Evolutionary conservation across 441 rosid genomes (phyloP).

Genomic region (Breynia disticha): DNA sequence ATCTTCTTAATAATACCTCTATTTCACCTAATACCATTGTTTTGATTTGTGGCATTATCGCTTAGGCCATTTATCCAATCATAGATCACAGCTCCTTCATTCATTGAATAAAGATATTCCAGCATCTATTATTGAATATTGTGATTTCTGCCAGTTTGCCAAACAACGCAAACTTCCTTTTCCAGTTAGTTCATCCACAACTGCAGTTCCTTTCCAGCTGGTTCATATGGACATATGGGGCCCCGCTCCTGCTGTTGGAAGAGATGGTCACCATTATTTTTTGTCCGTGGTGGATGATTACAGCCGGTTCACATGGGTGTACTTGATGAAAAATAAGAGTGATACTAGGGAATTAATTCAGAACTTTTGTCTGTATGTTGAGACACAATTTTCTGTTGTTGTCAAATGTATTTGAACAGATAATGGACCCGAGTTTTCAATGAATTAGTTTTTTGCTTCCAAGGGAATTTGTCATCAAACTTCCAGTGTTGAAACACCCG

Average conservation of each 20-base stretch:
- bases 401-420: background rate
- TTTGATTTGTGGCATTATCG: too few relatives aligned
- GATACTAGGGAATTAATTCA: background rate
- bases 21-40: too few relatives aligned
- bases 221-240: too few relatives aligned
- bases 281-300: conserved; percentile 2
- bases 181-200: too few relatives aligned
- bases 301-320: background rate
- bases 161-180: too few relatives aligned
- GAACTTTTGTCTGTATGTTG: background rate
- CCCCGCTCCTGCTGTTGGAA: background rate
- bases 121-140: too few relatives aligned
- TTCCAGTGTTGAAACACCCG: conserved; percentile 4
- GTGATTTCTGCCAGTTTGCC: too few relatives aligned
- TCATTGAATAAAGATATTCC: too few relatives aligned
- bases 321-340: background rate
- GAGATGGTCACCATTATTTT: background rate
- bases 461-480: background rate
- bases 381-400: background rate
- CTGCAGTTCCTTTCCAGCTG: background rate
- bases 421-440: background rate
- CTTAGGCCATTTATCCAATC: too few relatives aligned
- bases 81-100: too few relatives aligned
- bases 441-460: background rate
- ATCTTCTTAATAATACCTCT: too few relatives aligned